Conservation (phyloP, 768 basidiomycete genomes). For the Hericium alpestre region DNA sequence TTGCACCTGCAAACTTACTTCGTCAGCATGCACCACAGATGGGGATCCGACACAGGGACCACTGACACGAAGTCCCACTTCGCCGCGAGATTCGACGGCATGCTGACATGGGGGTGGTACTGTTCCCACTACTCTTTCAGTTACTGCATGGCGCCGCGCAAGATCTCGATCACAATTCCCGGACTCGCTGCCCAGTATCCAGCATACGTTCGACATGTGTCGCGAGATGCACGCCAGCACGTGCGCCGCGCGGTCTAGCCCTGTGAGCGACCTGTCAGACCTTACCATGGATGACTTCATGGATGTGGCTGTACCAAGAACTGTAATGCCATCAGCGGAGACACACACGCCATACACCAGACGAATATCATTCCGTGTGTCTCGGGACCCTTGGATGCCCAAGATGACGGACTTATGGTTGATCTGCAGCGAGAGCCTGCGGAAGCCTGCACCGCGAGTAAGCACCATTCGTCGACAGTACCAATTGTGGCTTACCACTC, state of each 20-base stretch:
- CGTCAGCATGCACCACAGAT: not conserved
- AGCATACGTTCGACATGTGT: slow-evolving; percentile 69
- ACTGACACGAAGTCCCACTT: slow-evolving; percentile 86
- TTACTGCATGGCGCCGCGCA: slow-evolving; percentile 43
- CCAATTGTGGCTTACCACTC: slow-evolving; percentile 48
- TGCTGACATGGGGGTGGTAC: slow-evolving; percentile 70
- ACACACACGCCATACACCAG: slow-evolving; percentile 80
- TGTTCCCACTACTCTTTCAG: slow-evolving; percentile 67
- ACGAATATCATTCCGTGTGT: slow-evolving; percentile 79
- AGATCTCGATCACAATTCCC: slow-evolving; percentile 63
- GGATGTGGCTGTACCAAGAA: slow-evolving; percentile 57
- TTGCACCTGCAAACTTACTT: slow-evolving; percentile 43
- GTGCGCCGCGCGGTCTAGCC: slow-evolving; percentile 78
- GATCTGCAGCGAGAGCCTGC: slow-evolving; percentile 82
- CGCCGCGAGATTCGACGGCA: slow-evolving; percentile 72
- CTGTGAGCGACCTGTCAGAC: slow-evolving; percentile 31
- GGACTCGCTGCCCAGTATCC: slow-evolving; percentile 70
- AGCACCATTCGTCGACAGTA: too few relatives aligned
- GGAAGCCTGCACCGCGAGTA: too few relatives aligned
- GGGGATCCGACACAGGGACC: slow-evolving; percentile 43
- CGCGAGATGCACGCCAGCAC: slow-evolving; percentile 74
- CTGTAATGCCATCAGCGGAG: slow-evolving; percentile 24
- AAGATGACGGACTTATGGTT: slow-evolving; percentile 75
- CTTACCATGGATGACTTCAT: too few relatives aligned
- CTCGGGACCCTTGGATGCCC: slow-evolving; percentile 59